These are phyloP conservation scores for Plasmodium vivax DNA, from an alignment of 169 alveolate species.

Conservation along the genomic window DNA sequence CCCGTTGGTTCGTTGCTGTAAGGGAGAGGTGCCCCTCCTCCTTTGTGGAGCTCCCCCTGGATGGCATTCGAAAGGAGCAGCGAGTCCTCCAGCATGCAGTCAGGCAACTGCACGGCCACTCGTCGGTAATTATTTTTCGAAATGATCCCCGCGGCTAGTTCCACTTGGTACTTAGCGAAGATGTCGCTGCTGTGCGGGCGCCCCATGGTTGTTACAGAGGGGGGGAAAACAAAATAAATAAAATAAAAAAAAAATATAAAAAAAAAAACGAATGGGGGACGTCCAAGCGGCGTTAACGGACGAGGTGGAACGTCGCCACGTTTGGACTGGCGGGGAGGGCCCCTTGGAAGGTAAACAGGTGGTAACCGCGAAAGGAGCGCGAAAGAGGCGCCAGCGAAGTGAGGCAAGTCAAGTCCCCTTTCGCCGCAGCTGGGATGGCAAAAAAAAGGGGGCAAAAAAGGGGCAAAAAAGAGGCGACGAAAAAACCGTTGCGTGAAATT, in stretches of 20 bases:
- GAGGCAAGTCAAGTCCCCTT: background rate
- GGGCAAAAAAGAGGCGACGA: too few species aligned
- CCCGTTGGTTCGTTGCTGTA: background rate
- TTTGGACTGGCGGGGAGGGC: background rate
- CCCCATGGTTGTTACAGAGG: background rate
- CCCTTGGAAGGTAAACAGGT: background rate
- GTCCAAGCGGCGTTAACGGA: background rate
- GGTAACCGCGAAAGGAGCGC: background rate
- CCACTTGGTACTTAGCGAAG: slow-evolving; percentile 18
- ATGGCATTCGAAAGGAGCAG: slow-evolving; percentile 13
- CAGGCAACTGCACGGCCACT: slow-evolving; percentile 66
- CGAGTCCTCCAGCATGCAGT: slow-evolving; percentile 55
- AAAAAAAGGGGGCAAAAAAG: too few species aligned
- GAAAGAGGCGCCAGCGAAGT: too few species aligned
- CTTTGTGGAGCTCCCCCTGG: background rate
- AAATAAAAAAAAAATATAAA: background rate
- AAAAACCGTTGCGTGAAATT: background rate
- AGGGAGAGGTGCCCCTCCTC: background rate
- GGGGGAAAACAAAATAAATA: background rate
- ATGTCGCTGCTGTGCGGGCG: background rate
- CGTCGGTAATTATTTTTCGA: slow-evolving; percentile 11
- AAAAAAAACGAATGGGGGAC: background rate
- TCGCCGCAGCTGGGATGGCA: background rate
- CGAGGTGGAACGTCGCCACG: background rate
- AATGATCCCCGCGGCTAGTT: slow-evolving; percentile 33